Conservation (phyloP, 2,329 filamentous ascomycete species). For the Elsinoe arachidis region DNA sequence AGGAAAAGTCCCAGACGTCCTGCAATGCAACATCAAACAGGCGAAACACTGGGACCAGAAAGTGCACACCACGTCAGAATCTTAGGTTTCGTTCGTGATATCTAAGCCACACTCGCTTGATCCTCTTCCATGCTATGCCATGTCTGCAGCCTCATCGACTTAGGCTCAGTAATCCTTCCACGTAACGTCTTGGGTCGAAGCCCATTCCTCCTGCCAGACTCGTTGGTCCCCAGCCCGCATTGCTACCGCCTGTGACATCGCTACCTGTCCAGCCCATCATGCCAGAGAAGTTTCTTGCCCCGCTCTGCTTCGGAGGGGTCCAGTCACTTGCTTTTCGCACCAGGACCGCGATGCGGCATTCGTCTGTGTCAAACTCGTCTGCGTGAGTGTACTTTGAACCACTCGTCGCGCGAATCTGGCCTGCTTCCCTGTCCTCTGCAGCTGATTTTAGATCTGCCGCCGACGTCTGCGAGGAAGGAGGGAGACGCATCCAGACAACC, state of each 20-base stretch:
- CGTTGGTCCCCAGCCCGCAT: constrained; percentile 48
- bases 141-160: constrained; percentile 10
- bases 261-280: constrained; percentile 25
- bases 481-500: constrained; percentile 55
- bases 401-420: not conserved
- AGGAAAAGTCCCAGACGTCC: not conserved
- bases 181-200: constrained; percentile 56
- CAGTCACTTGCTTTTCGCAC: constrained; percentile 33
- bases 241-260: constrained; percentile 30
- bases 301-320: constrained; percentile 15
- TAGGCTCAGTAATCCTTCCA: constrained; percentile 16
- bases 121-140: not conserved
- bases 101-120: not conserved
- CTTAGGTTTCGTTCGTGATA: not conserved
- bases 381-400: constrained; percentile 8
- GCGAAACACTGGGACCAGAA: not conserved
- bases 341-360: constrained; percentile 35
- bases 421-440: not conserved
- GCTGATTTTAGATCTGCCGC: constrained; percentile 10
- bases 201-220: constrained; percentile 64
- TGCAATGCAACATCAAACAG: not conserved
- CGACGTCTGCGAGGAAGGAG: constrained; percentile 20
- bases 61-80: not conserved
- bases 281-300: constrained; percentile 22
- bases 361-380: constrained; percentile 10